Evolutionary conservation across 2,329 filamentous ascomycete genomes (phyloP), one percentile per base, ranked within the genome.

Genomic region (Fusarium euwallaceae): DNA sequence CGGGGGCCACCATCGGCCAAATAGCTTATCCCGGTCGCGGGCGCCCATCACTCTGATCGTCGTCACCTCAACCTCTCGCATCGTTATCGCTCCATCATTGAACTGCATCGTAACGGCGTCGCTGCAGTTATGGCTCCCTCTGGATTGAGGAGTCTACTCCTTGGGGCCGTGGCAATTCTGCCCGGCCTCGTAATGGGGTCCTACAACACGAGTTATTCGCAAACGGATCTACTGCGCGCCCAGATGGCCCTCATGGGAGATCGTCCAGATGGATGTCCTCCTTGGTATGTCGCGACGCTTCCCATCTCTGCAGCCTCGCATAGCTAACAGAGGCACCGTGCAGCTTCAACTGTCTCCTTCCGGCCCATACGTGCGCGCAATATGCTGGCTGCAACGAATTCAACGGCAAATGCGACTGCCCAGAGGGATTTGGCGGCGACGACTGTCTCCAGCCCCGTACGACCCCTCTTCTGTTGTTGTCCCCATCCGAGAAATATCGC

Each of bases 311-410:
- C 39, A 10, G 32, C 29, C 6, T 59, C 24, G 6, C 3, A 56
- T 58, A 11, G 22, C 16, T 22, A 34, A 66, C 71, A 51, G 63
- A 72, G 53, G 70, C 41, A 22, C 16, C 20, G 11, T 79, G 78
- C 75, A 96, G 97, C 87, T 99, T 99, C 89, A 98, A 99, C 89
- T 99, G 97, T 86, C 93, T 98, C 68, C 90, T 99, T 17, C 95
- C 97, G 32, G 94, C 94, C 72, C 97, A 98, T 83, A 92, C 91
- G 72, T 99, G 97, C 83, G 92, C 94, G 72, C 97, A 99, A 84
- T 99, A 93, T 82, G 93, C 95, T 39, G 88, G 91, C 37, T 99
- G 97, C 83, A 97, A 97, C 83, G 91, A 93, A 79, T 95, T 92
- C 80, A 97, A 95, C 79, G 97, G 97, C 60, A 95, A 97, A 87